phyloP scores from a whole-genome alignment of 2,329 filamentous ascomycete species.

The Chaetomiaceae sp. region DNA sequence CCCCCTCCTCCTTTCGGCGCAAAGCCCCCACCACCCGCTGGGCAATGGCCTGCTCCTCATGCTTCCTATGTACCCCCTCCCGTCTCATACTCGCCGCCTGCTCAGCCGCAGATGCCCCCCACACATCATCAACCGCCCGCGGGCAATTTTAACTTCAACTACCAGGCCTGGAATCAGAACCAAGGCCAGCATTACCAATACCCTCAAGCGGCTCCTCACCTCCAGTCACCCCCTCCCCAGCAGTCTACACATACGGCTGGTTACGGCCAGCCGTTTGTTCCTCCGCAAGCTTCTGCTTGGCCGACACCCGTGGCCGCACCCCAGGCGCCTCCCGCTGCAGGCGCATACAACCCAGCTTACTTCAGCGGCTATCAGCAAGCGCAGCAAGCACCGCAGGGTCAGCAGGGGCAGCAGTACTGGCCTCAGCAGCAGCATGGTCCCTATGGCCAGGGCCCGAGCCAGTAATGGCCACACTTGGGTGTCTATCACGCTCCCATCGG shows the following conservation, averaged over 20 bases:
- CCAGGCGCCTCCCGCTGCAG: conserved; percentile 33
- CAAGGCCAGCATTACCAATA: conserved; percentile 30
- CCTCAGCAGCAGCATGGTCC: conserved; percentile 16
- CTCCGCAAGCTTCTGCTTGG: conserved; percentile 32
- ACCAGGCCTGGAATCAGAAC: conserved; percentile 22
- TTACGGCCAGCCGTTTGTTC: conserved; percentile 35
- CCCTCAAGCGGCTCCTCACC: conserved; percentile 26
- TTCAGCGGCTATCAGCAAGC: conserved; percentile 45
- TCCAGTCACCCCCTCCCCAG: conserved; percentile 24
- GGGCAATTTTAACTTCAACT: conserved; percentile 22
- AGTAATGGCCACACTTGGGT: conserved; percentile 7
- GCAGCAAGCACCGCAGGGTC: conserved; percentile 31
- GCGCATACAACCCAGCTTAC: conserved; percentile 55
- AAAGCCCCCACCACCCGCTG: conserved; percentile 14
- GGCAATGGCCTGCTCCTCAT: conserved; percentile 23
- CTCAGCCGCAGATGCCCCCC: conserved; percentile 7
- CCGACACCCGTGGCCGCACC: conserved; percentile 28
- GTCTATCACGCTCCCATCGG: neutral
- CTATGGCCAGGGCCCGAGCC: conserved; percentile 17
- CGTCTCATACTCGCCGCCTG: conserved; percentile 9
- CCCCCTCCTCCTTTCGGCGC: conserved; percentile 27
- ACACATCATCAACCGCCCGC: conserved; percentile 15
- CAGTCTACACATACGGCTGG: conserved; percentile 6
- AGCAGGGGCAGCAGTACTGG: conserved; percentile 25
- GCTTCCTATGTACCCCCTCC: conserved; percentile 14